phyloP scores from a whole-genome alignment of 331 rosid genomes.

The Cydonia oblonga region DNA sequence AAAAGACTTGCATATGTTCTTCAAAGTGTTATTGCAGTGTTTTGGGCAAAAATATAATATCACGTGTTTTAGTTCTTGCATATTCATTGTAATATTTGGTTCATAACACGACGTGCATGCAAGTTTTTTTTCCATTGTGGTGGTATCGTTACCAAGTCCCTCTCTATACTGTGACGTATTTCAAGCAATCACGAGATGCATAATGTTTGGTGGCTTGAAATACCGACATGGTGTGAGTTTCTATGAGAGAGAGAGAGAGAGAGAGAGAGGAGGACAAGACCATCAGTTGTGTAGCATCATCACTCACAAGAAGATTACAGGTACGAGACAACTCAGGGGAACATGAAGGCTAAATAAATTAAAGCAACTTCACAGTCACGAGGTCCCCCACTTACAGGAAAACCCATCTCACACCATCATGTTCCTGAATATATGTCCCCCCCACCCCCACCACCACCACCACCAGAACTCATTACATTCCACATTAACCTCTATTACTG shows the following conservation, averaged over 20 bases:
- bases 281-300: slow-evolving; percentile 16
- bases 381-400: slow-evolving; percentile 21
- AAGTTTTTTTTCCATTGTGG: too few relatives aligned
- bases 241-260: too few relatives aligned
- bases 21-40: too few relatives aligned
- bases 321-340: slow-evolving; percentile 19
- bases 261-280: slow-evolving; percentile 9
- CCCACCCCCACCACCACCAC: slow-evolving; percentile 1
- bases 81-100: not conserved
- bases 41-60: too few relatives aligned
- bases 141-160: too few relatives aligned
- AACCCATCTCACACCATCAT: slow-evolving; percentile 18
- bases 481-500: slow-evolving; percentile 17
- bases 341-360: slow-evolving; percentile 21
- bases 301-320: slow-evolving; percentile 20
- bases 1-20: too few relatives aligned
- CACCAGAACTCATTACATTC: slow-evolving; percentile 11
- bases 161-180: not conserved
- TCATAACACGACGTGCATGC: accelerated
- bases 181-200: not conserved
- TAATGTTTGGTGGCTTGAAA: too few relatives aligned
- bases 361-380: slow-evolving; percentile 21
- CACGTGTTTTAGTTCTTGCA: too few relatives aligned
- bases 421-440: slow-evolving; percentile 19
- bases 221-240: too few relatives aligned